Evolutionary conservation across 441 rosid species (phyloP).

Genomic region (Hura crepitans): DNA sequence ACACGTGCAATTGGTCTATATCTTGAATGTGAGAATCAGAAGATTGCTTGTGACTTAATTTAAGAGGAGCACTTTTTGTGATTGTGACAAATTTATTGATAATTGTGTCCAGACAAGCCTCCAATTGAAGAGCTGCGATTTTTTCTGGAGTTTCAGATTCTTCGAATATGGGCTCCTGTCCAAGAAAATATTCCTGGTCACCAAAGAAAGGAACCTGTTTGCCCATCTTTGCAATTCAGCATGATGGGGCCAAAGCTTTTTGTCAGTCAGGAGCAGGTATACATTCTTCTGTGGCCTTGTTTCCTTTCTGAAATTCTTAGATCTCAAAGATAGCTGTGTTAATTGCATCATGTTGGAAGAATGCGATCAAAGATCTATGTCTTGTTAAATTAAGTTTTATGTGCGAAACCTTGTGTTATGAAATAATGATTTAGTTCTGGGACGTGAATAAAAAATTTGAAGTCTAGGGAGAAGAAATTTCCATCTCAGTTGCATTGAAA

Average conservation of each 20-base stretch:
- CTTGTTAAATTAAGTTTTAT: neutral
- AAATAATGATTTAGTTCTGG: neutral
- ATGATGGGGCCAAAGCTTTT: conserved; percentile 70
- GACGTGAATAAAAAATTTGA: neutral
- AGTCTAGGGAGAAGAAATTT: neutral
- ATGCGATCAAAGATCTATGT: neutral
- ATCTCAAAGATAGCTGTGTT: neutral
- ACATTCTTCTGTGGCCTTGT: neutral
- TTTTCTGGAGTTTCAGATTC: conserved; percentile 68
- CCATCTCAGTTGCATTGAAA: neutral
- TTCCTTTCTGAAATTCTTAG: neutral
- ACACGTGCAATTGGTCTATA: conserved; percentile 55
- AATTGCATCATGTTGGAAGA: neutral
- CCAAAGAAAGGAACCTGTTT: conserved; percentile 72
- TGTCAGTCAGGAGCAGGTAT: conserved; percentile 69
- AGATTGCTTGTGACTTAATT: neutral
- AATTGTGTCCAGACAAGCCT: conserved; percentile 53
- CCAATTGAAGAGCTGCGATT: conserved; percentile 61
- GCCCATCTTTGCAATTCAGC: conserved; percentile 71
- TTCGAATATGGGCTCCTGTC: conserved; percentile 63
- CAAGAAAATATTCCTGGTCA: conserved; percentile 47
- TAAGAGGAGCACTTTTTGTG: neutral
- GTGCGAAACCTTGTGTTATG: neutral
- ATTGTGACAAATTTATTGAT: conserved; percentile 6
- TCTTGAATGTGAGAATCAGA: conserved; percentile 49